phyloP scores from a whole-genome alignment of 1,284 basidiomycete genomes.

The Farysia itapuensis region DNA sequence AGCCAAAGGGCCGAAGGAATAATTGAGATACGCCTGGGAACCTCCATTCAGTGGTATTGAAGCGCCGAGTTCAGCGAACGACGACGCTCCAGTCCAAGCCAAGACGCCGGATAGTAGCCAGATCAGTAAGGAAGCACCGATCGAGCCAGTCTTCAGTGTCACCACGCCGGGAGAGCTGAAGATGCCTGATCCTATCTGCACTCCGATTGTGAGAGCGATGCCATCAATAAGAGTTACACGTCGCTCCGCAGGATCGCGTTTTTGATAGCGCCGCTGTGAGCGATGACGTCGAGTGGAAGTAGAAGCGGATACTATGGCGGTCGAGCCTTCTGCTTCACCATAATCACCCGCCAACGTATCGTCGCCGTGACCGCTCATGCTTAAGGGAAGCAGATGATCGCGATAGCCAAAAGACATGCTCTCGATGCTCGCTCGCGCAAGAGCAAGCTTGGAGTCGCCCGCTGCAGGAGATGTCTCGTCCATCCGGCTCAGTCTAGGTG shows the following conservation, averaged over 20 bases:
- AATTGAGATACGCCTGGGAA: conserved; percentile 70
- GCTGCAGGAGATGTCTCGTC: not conserved
- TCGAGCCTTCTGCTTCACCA: conserved; percentile 34
- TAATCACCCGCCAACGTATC: conserved; percentile 38
- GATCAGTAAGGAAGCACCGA: conserved; percentile 52
- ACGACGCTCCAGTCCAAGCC: conserved; percentile 63
- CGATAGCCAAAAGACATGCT: conserved; percentile 45
- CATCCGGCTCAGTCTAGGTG: conserved; percentile 2
- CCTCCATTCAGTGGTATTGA: conserved; percentile 65
- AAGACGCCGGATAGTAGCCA: conserved; percentile 52
- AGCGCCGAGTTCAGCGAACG: conserved; percentile 67
- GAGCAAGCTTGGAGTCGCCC: not conserved
- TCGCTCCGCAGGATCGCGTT: conserved; percentile 6
- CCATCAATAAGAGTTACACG: conserved; percentile 29
- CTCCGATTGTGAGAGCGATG: conserved; percentile 51
- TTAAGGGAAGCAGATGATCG: conserved; percentile 45
- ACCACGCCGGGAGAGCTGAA: conserved; percentile 58
- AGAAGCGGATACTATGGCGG: not conserved
- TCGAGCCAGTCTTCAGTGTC: conserved; percentile 51
- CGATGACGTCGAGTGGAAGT: not conserved
- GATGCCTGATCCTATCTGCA: conserved; percentile 58
- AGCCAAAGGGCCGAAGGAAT: conserved; percentile 72
- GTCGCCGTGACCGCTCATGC: conserved; percentile 36
- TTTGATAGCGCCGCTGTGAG: conserved; percentile 10
- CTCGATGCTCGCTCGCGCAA: conserved; percentile 37